Base-by-base conservation (phyloP, 2,329 filamentous ascomycete genomes). In the Fusarium neocosmosporiellum region DNA sequence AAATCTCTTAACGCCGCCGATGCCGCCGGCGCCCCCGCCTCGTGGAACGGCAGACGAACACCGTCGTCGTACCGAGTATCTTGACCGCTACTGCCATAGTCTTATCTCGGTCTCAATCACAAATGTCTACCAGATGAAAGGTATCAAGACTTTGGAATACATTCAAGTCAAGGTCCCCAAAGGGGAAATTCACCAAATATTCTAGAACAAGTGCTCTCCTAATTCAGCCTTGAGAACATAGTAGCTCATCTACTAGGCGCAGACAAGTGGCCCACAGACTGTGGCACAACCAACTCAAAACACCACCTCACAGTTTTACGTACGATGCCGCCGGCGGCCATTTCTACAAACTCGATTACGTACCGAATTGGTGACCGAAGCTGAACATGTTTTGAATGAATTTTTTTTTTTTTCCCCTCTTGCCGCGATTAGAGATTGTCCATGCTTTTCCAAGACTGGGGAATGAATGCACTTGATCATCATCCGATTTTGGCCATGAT, bases 1-100 rank as follows among this genome's bases (percentile, higher is more conserved):
- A 59, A 20, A 31, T 3, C 27, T 27, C 57, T 59, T 57, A 58
- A 61, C 41, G 66, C 69, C 70, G 70, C 69, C 48, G 4, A 31
- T 13, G 27, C 41, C 24, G 16, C 54, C 33, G 33, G 6, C 46
- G 4, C 27, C 50, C 50, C 50, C 50, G 50, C 50, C 20, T 55
- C 50, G 18, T 48, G 22, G 43, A 48, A 27, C 43, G 43, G 24
- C 3, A 48, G 22, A 33, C 11, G 11, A 33, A 29, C 48, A 53
- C 24, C 27, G 27, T 29, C 48, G 20, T 55, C 50, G 29, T 33
- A 16, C 33, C 34, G 36, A n/a, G 34, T 58, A 46, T 31, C 36
- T 48, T 60, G 39, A 48, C 58, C 58, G 50, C 50, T 36, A 55
- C 50, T 55, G 20, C 24, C 41, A 29, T 27, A 50, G 46, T 50